A percentile compares a stretch with the other conserved stretches of the same genome.
phyloP scores from a whole-genome alignment of 441 rosid genomes.

The Adansonia grandidieri region DNA sequence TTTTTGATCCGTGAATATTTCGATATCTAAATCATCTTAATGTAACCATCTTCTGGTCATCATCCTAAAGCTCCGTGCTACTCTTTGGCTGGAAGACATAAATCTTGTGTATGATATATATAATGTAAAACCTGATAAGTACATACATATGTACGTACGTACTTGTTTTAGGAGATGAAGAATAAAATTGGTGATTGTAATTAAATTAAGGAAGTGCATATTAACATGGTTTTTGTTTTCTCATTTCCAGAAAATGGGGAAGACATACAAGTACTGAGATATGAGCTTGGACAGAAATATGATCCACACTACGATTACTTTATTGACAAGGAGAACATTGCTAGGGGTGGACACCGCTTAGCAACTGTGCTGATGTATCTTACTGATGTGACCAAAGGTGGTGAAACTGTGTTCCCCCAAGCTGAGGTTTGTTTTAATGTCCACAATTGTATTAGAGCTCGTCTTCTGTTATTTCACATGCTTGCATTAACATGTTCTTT shows the following conservation, averaged over 20 bases:
- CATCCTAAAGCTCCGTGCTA: not conserved
- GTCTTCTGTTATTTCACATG: constrained; percentile 4
- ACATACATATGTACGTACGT: not conserved
- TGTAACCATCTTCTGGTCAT: not conserved
- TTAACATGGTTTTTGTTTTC: constrained; percentile 10
- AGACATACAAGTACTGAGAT: constrained; percentile 84
- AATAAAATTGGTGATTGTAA: not conserved
- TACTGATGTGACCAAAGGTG: constrained; percentile 83
- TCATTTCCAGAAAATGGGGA: constrained; percentile 82
- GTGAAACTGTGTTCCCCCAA: constrained; percentile 88
- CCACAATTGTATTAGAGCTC: not conserved
- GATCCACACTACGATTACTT: constrained; percentile 93
- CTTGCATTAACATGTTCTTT: not conserved
- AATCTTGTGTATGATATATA: not conserved
- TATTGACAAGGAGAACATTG: constrained; percentile 84
- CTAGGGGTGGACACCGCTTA: constrained; percentile 89
- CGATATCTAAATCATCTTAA: constrained; percentile 6
- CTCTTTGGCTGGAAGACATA: not conserved
- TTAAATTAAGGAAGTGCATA: not conserved
- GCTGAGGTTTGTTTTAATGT: constrained; percentile 67
- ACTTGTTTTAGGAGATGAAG: not conserved
- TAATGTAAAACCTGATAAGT: not conserved
- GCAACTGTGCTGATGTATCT: constrained; percentile 96
- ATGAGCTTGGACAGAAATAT: constrained; percentile 88
- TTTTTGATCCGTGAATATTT: not conserved